Percentiles rank a stretch among this genome's conserved stretches.
Conservation (phyloP, 495 filamentous ascomycete genomes). For the Podospora anserina region DNA sequence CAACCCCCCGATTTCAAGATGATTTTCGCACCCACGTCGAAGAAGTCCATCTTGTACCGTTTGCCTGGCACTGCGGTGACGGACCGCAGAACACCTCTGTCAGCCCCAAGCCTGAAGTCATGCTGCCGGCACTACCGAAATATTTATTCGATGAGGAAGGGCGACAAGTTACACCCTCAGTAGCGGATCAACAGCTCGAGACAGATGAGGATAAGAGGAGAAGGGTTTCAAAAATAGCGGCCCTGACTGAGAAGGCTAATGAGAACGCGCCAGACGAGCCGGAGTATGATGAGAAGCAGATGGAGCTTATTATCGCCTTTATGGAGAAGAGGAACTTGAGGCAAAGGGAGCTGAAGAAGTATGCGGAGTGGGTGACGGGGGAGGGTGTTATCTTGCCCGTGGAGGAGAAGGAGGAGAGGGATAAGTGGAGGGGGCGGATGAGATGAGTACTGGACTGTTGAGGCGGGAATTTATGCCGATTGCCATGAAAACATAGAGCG, state of each 20-base stretch:
- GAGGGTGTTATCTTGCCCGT: background rate
- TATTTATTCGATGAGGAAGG: slow-evolving; percentile 42
- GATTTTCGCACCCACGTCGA: slow-evolving; percentile 62
- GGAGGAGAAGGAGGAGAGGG: background rate
- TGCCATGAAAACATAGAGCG: background rate
- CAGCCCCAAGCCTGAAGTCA: background rate
- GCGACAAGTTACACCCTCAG: slow-evolving; percentile 46
- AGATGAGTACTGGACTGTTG: background rate
- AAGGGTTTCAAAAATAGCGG: slow-evolving; percentile 32
- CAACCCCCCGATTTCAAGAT: slow-evolving; percentile 28
- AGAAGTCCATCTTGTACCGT: slow-evolving; percentile 53
- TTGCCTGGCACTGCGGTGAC: slow-evolving; percentile 65
- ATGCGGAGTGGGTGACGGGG: slow-evolving; percentile 14
- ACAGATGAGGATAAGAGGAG: slow-evolving; percentile 36
- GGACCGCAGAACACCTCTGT: slow-evolving; percentile 45
- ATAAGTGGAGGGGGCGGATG: background rate
- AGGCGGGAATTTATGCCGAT: background rate
- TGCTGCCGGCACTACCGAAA: slow-evolving; percentile 25
- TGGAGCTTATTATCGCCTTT: slow-evolving; percentile 14
- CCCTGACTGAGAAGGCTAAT: slow-evolving; percentile 29
- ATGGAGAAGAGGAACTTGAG: slow-evolving; percentile 17
- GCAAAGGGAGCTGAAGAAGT: slow-evolving; percentile 26
- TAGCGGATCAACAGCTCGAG: slow-evolving; percentile 37
- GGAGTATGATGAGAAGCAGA: slow-evolving; percentile 28
- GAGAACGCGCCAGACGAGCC: slow-evolving; percentile 44